Evolutionary conservation across 345 rosid species (phyloP), one percentile per base, ranked within the genome.

Genomic region (Boechera stricta): DNA sequence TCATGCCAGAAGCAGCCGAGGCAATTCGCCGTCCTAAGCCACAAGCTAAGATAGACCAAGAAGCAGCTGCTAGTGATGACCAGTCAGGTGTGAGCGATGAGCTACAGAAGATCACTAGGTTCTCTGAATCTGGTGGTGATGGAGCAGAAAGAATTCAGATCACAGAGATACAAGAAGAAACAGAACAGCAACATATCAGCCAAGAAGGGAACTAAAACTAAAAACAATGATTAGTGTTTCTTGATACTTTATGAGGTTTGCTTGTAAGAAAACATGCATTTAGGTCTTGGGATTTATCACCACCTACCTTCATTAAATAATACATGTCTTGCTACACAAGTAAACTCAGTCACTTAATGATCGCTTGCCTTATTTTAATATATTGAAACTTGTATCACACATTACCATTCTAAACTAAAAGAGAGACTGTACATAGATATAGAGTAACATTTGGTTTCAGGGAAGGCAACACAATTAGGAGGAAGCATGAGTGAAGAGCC

Each of bases 1-100:
- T 82, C 51, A 91, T 95, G 90, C 69, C 96, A 33, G 97, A 87
- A 84, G 98, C 98, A 67, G 99, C 91, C 9, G 97, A 95, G 84
- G 99, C 98, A 81, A 95, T 95, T 44, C 82, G 94, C 18, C 87
- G 91, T 48, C 97, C 97, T 9, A 92, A 91, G 80, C 79, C 82
- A 75, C 63, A 78, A 4, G 84, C 81, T 73, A 87, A 77, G 65
- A 86, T 78, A 69, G 98, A 94, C 79, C 88, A 83, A 69, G 71
- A 61, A 64, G 77, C 58, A 16, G 60, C 77, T 49, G 31, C 49
- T 49, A 60, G 26, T 63, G 88, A 83, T 62, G 86, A 87, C 52
- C 86, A 77, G 69, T 67, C 87, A 64, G 77, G 47, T 9, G 67
- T 78, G 72, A 81, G 31, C 33, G 89, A 91, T 44, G 99, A 88